Conservation (phyloP, 2,329 filamentous ascomycete species). For the Colletotrichum lindemuthianum region DNA sequence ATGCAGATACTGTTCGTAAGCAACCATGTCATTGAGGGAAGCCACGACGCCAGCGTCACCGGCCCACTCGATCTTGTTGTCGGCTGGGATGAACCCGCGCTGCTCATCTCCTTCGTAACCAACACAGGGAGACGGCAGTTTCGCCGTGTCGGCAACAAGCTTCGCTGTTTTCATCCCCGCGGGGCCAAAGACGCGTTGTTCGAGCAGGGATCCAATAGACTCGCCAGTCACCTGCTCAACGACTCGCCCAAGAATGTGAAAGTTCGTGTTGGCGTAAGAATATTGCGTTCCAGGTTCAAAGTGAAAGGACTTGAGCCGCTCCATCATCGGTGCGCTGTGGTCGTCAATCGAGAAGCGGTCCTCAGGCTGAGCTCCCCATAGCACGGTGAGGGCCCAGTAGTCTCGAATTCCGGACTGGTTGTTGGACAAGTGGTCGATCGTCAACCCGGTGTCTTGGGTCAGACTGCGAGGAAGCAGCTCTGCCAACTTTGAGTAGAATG, state of each 20-base stretch:
- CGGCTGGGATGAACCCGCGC: slow-evolving; percentile 47
- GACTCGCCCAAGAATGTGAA: slow-evolving; percentile 48
- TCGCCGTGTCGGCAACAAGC: slow-evolving; percentile 48
- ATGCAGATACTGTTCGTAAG: slow-evolving; percentile 54
- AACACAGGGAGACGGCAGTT: slow-evolving; percentile 51
- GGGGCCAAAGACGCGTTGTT: slow-evolving; percentile 50
- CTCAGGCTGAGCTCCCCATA: slow-evolving; percentile 54
- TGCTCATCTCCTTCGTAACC: slow-evolving; percentile 55
- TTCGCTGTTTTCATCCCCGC: slow-evolving; percentile 53
- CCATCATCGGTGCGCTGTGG: slow-evolving; percentile 43
- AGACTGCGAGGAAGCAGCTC: slow-evolving; percentile 41
- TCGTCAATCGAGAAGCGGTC: slow-evolving; percentile 48
- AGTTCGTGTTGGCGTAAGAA: slow-evolving; percentile 57
- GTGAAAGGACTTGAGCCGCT: slow-evolving; percentile 48
- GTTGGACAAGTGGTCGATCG: slow-evolving; percentile 48
- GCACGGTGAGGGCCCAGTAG: slow-evolving; percentile 55
- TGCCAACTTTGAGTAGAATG: slow-evolving; percentile 43
- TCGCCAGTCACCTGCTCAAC: slow-evolving; percentile 50
- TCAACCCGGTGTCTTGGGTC: slow-evolving; percentile 43
- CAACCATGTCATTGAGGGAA: slow-evolving; percentile 56
- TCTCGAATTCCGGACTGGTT: slow-evolving; percentile 57
- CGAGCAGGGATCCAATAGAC: slow-evolving; percentile 47
- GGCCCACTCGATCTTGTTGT: slow-evolving; percentile 56
- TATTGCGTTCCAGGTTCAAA: slow-evolving; percentile 54
- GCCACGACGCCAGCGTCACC: slow-evolving; percentile 56